Percentiles rank a stretch among this genome's conserved stretches.
These are phyloP conservation scores for Epichloe coenophiala DNA, from an alignment of 2,329 filamentous ascomycete genomes.

Conservation along the genomic window DNA sequence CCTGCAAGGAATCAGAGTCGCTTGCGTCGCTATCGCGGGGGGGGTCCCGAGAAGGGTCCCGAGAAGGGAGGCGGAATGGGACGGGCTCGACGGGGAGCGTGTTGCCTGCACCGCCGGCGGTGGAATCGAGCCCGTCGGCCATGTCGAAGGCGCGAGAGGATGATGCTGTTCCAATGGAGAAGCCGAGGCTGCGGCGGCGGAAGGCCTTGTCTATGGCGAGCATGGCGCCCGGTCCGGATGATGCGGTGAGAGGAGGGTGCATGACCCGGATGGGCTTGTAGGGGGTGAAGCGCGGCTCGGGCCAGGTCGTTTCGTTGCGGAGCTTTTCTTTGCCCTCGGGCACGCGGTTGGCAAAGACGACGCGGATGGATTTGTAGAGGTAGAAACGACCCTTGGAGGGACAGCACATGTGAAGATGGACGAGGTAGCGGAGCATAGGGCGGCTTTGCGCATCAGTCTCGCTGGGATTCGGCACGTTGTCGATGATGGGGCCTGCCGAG, in stretches of 20 bases:
- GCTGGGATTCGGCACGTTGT: constrained; percentile 34
- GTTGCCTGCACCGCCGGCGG: constrained; percentile 15
- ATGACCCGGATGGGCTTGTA: constrained; percentile 59
- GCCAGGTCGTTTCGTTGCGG: constrained; percentile 76
- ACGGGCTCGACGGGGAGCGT: constrained; percentile 34
- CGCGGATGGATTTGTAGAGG: constrained; percentile 79
- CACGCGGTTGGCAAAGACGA: constrained; percentile 93
- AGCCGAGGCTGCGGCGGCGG: constrained; percentile 43
- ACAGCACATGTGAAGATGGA: constrained; percentile 88
- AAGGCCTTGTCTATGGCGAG: constrained; percentile 46
- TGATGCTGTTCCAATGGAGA: constrained; percentile 20
- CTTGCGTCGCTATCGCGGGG: constrained; percentile 20
- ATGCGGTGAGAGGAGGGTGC: constrained; percentile 25
- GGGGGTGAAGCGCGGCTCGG: constrained; percentile 72
- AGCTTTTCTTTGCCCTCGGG: constrained; percentile 91
- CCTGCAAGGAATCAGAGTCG: constrained; percentile 16
- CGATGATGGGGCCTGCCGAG: constrained; percentile 72
- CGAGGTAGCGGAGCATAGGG: constrained; percentile 73
- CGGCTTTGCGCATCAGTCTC: constrained; percentile 29
- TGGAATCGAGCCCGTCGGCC: constrained; percentile 14
- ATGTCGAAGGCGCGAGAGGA: constrained; percentile 21
- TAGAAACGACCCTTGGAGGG: constrained; percentile 73
- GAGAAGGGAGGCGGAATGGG: constrained; percentile 30
- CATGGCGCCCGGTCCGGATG: constrained; percentile 31
- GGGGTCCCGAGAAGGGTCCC: constrained; percentile 18